Conservation (phyloP, 2,329 filamentous ascomycete species). For the Onygena corvina region DNA sequence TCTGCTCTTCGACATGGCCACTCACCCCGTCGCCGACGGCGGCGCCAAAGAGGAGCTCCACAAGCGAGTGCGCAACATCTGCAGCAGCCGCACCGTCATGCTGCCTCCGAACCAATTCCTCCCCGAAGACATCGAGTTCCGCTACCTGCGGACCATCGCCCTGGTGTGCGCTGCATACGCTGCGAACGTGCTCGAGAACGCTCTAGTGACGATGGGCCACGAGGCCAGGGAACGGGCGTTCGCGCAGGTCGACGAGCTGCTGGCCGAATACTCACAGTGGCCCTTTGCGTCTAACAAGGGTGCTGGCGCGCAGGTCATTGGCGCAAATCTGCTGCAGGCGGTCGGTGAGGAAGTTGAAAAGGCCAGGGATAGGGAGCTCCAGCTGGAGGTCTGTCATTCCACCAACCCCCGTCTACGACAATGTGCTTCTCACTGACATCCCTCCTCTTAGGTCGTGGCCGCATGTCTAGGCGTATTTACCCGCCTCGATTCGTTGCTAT, state of each 20-base stretch:
- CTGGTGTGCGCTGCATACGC: slow-evolving; percentile 99
- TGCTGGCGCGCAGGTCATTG: slow-evolving; percentile 67
- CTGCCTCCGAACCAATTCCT: slow-evolving; percentile 77
- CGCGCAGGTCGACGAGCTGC: slow-evolving; percentile 87
- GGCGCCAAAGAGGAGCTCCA: slow-evolving; percentile 97
- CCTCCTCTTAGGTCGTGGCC: slow-evolving; percentile 54
- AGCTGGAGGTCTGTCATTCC: slow-evolving; percentile 65
- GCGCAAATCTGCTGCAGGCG: slow-evolving; percentile 79
- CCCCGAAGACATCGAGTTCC: slow-evolving; percentile 86
- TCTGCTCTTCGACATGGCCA: slow-evolving; percentile 98
- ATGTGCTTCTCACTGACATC: slow-evolving; percentile 18
- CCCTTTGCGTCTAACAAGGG: slow-evolving; percentile 74
- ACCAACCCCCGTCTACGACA: not conserved
- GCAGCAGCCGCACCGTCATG: slow-evolving; percentile 88
- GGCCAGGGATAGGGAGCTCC: slow-evolving; percentile 84
- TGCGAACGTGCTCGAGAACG: slow-evolving; percentile 95
- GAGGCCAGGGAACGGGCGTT: slow-evolving; percentile 91
- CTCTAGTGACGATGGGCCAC: slow-evolving; percentile 83
- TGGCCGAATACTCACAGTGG: slow-evolving; percentile 95
- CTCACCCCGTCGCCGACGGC: slow-evolving; percentile 89
- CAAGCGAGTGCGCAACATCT: slow-evolving; percentile 77
- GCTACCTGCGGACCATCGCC: slow-evolving; percentile 77
- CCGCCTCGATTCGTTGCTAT: slow-evolving; percentile 88
- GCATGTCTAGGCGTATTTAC: slow-evolving; percentile 97
- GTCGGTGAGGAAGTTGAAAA: slow-evolving; percentile 77